Evolutionary conservation across 2,329 filamentous ascomycete species (phyloP).

Genomic region (Reticulascus tulasneorum): DNA sequence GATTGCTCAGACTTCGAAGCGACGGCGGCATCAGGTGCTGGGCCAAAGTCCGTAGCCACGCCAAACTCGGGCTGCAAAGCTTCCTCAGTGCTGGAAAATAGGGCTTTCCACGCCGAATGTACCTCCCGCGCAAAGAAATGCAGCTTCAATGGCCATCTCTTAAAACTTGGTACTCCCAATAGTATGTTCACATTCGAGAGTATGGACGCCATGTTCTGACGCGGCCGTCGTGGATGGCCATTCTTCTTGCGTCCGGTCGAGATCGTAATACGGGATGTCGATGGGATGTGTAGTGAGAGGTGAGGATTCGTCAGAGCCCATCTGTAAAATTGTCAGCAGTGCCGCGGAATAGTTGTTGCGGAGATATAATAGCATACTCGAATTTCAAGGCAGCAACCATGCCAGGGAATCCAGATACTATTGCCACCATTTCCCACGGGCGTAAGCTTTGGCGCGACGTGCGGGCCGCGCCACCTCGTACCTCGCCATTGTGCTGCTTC

Average conservation of each 20-base stretch:
- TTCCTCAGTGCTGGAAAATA: constrained; percentile 46
- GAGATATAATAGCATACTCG: constrained; percentile 58
- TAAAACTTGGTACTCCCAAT: constrained; percentile 74
- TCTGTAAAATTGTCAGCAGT: constrained; percentile 38
- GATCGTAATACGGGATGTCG: constrained; percentile 54
- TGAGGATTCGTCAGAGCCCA: constrained; percentile 92
- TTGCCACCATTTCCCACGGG: constrained; percentile 86
- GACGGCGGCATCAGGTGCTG: constrained; percentile 9
- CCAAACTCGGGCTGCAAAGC: constrained; percentile 43
- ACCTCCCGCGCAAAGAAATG: constrained; percentile 75
- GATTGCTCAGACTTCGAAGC: too few relatives aligned
- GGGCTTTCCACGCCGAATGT: constrained; percentile 62
- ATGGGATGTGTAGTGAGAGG: constrained; percentile 71
- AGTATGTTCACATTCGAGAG: constrained; percentile 80
- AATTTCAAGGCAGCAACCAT: constrained; percentile 88
- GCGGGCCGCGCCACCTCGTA: constrained; percentile 73
- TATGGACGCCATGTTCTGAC: constrained; percentile 60
- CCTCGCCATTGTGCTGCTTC: constrained; percentile 84
- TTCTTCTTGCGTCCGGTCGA: constrained; percentile 48
- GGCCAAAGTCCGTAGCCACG: constrained; percentile 54
- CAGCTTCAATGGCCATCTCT: constrained; percentile 74
- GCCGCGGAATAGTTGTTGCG: constrained; percentile 4
- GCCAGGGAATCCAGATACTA: constrained; percentile 86
- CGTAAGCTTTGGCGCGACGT: constrained; percentile 66
- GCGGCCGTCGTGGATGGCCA: constrained; percentile 53